phyloP scores from a whole-genome alignment of 139 green algal genomes.

The Zygnema circumcarinatum region DNA sequence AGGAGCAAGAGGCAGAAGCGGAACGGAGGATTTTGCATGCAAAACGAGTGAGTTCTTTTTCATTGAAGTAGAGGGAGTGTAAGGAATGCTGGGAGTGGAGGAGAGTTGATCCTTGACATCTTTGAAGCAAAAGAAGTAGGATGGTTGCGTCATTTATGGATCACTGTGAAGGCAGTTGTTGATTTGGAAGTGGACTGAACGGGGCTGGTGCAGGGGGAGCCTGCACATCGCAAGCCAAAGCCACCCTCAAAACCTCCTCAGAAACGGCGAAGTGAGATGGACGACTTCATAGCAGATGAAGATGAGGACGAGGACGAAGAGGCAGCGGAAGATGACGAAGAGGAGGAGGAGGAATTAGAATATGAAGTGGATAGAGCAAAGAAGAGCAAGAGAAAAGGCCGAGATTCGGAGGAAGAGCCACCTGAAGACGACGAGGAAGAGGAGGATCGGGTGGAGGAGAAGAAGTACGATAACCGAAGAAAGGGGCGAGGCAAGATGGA shows the following conservation, averaged over 20 bases:
- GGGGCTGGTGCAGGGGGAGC: background rate
- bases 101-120: too few species aligned
- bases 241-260: background rate
- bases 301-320: background rate
- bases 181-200: background rate
- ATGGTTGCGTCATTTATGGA: too few species aligned
- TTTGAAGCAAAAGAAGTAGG: too few species aligned
- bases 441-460: background rate
- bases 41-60: constrained; percentile 20
- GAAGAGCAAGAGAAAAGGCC: background rate
- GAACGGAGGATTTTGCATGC: constrained; percentile 33
- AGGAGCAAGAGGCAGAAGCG: constrained; percentile 29
- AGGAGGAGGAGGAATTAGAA: background rate
- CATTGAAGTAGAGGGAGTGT: too few species aligned
- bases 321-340: background rate
- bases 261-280: background rate
- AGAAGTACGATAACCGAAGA: background rate
- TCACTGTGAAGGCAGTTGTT: background rate
- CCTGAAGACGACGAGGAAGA: background rate
- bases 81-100: too few species aligned
- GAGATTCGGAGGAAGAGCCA: background rate
- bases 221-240: background rate
- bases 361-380: too few species aligned
- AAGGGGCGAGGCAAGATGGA: background rate
- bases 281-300: background rate